Conservation (phyloP, 176 grass and related monocot genomes). For the Triticum monococcum region DNA sequence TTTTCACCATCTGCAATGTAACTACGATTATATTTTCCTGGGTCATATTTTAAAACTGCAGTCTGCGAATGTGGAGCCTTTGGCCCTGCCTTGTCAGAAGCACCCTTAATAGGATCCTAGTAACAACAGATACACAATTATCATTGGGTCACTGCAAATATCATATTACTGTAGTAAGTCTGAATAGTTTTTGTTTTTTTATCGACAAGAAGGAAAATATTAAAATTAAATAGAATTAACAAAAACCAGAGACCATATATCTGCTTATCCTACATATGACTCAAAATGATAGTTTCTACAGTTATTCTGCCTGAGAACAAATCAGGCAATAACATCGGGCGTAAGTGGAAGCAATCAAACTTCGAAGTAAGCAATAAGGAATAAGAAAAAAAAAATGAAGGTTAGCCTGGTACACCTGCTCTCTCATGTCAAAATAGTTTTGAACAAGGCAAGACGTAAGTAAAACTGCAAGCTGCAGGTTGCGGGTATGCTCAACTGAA, state of each 20-base stretch:
- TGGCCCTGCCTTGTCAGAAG: conserved; percentile 29
- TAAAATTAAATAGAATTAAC: not conserved
- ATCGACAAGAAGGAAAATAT: not conserved
- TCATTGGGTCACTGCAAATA: conserved; percentile 10
- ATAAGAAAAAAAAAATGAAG: conserved; percentile 1
- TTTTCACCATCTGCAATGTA: conserved; percentile 26
- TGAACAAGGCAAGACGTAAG: conserved; percentile 15
- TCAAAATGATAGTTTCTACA: not conserved
- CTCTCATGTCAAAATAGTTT: conserved; percentile 24
- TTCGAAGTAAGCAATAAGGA: not conserved
- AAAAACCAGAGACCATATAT: not conserved
- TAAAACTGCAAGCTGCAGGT: not conserved
- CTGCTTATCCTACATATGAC: not conserved
- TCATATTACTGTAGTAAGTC: not conserved
- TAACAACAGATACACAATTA: conserved; percentile 25
- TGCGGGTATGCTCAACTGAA: not conserved
- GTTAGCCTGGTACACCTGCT: not conserved
- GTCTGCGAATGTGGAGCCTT: conserved; percentile 33
- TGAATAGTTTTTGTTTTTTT: not conserved
- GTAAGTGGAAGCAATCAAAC: not conserved
- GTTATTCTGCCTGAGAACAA: conserved; percentile 1
- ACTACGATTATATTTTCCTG: conserved; percentile 12
- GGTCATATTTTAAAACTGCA: conserved; percentile 36
- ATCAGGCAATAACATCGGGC: not conserved
- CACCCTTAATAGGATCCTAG: conserved; percentile 31